Conservation (phyloP, 2,329 filamentous ascomycete species). For the Mollisiaceae sp. region DNA sequence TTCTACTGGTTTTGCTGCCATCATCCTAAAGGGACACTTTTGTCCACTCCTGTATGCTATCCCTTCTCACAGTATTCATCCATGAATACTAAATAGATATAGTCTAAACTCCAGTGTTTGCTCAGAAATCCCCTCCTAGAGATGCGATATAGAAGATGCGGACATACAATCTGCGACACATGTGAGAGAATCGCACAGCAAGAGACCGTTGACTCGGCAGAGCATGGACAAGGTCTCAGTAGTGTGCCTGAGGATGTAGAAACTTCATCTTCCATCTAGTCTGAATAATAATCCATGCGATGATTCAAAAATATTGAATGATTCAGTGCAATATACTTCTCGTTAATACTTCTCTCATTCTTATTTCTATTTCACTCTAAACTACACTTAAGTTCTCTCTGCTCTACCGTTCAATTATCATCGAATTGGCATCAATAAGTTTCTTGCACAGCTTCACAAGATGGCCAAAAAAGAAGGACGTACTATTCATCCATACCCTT, state of each 20-base stretch:
- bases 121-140: neutral
- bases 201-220: neutral
- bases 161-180: neutral
- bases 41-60: neutral
- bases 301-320: neutral
- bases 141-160: neutral
- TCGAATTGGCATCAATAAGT: neutral
- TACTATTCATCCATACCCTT: neutral
- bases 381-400: neutral
- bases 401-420: neutral
- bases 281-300: neutral
- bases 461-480: neutral
- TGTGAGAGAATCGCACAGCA: neutral
- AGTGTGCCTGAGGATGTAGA: neutral
- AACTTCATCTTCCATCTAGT: neutral
- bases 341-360: neutral
- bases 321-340: neutral
- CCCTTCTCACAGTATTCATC: neutral
- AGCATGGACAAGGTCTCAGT: neutral
- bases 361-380: neutral
- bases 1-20: slow-evolving; percentile 4
- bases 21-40: neutral
- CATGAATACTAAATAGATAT: neutral
- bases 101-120: neutral
- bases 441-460: neutral